Base-by-base conservation (phyloP, 768 basidiomycete genomes). In the Heimioporus sp. region DNA sequence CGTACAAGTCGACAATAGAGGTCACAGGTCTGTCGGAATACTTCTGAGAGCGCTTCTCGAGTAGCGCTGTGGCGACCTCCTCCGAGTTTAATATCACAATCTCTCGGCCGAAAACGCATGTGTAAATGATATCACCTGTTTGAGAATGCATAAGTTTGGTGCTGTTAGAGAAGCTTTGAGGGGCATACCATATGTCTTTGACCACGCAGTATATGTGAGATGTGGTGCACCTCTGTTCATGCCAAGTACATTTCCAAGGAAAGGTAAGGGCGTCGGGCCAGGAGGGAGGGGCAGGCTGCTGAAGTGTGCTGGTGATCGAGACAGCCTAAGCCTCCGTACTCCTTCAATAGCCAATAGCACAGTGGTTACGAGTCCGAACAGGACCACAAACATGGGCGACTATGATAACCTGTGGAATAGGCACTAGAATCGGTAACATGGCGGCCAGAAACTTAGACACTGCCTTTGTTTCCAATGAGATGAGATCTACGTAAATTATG, bases 81-180 rank as follows among this genome's bases (percentile, higher is more conserved):
- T 75, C 61, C 60, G 72, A 73, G 65, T 77, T 82, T 44, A 85
- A 61, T 44, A 82, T 66, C 44, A 83, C 57, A 63, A 82, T 70
- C 1, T 77, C 68, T 50, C 76, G 73, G 34, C 72, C 70, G 48
- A 82, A 64, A 32, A 80, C 56, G 19, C 34, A 43, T 0, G 13
- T 37, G 13, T 54, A 36, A 9, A 56, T 31, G n/a, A 63, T 42
- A 10, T 49, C 52, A 2, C 55, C 51, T 54, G 31, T 45, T 19
- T 2, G 17, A 24, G 1, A 4, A 8, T 15, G 7, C 20, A 20
- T 28, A 19, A 12, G 10, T 5, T 3, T 31, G 10, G n/a, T 19
- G 2, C 5, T 28, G 6, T 35, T 15, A 13, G 10, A 19, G 5
- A 38, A 30, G 35, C 35, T 12, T 35, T 9, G 35, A 15, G 9